Evolutionary conservation across 2,329 filamentous ascomycete genomes (phyloP).

Genomic region (Fusarium pseudocircinatum): DNA sequence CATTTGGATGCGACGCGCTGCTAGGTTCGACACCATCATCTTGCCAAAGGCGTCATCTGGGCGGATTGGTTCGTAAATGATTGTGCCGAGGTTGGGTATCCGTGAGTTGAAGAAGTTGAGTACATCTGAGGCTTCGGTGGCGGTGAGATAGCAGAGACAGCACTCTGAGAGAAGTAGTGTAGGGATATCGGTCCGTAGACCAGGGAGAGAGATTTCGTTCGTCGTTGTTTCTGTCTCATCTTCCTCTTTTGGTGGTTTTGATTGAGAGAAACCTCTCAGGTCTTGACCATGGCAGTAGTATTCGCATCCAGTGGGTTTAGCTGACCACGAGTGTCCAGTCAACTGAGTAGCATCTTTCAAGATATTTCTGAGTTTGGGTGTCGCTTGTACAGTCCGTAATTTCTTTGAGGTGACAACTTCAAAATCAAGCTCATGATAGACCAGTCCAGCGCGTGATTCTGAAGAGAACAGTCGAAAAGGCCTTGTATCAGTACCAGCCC

Average conservation of each 20-base stretch:
- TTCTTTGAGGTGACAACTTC: conserved; percentile 76
- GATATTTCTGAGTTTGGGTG: conserved; percentile 52
- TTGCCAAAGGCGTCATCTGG: conserved; percentile 87
- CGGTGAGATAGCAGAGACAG: conserved; percentile 88
- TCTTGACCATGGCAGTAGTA: conserved; percentile 74
- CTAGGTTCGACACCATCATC: conserved; percentile 92
- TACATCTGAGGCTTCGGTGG: conserved; percentile 69
- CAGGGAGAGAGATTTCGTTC: conserved; percentile 40
- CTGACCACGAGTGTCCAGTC: conserved; percentile 54
- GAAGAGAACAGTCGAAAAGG: conserved; percentile 77
- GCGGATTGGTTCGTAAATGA: conserved; percentile 90
- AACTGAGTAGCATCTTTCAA: conserved; percentile 49
- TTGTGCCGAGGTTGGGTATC: conserved; percentile 62
- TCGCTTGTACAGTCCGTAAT: conserved; percentile 62
- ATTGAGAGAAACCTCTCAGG: conserved; percentile 58
- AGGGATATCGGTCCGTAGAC: conserved; percentile 68
- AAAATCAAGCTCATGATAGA: conserved; percentile 96
- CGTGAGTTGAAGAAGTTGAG: conserved; percentile 70
- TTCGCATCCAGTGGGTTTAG: conserved; percentile 51
- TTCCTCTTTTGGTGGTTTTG: neutral
- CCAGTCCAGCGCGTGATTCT: conserved; percentile 54
- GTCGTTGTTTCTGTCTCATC: neutral
- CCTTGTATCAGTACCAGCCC: conserved; percentile 92
- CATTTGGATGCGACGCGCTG: conserved; percentile 81
- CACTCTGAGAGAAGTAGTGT: conserved; percentile 94